Evolutionary conservation across 2,329 filamentous ascomycete species (phyloP).

Genomic region (Colletotrichum scovillei): DNA sequence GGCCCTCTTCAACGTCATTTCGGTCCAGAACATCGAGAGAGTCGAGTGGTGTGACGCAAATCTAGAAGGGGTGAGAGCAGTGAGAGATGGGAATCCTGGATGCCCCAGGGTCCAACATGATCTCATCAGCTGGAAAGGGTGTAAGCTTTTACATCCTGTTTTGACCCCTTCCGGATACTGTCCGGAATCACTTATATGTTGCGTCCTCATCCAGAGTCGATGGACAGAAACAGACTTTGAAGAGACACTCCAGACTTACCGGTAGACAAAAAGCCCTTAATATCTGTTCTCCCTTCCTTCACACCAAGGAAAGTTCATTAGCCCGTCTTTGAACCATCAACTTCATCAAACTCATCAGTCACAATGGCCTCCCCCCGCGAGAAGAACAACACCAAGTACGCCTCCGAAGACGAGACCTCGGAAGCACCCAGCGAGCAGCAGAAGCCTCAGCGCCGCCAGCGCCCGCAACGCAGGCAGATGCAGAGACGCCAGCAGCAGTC

Average conservation of each 20-base stretch:
- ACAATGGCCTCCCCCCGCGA: conserved; percentile 46
- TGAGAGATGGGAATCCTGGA: neutral
- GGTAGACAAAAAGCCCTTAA: conserved; percentile 1
- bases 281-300: neutral
- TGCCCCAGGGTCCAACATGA: conserved; percentile 39
- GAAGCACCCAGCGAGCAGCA: conserved; percentile 44
- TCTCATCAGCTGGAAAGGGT: conserved; percentile 35
- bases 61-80: conserved; percentile 2
- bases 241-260: conserved; percentile 20
- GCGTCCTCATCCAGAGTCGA: conserved; percentile 26
- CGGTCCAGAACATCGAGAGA: conserved; percentile 33
- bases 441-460: conserved; percentile 40
- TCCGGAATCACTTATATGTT: conserved; percentile 37
- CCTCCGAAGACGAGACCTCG: conserved; percentile 48
- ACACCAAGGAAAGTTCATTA: neutral
- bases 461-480: conserved; percentile 39
- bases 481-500: conserved; percentile 37
- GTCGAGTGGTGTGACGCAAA: conserved; percentile 33
- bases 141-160: conserved; percentile 37
- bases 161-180: conserved; percentile 26
- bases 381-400: conserved; percentile 47
- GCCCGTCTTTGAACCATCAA: conserved; percentile 31
- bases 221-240: neutral
- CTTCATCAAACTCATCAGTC: neutral
- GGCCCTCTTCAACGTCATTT: conserved; percentile 43